Base-by-base conservation (phyloP, 306 rosid species). In the Cyclanthera cordifolia region DNA sequence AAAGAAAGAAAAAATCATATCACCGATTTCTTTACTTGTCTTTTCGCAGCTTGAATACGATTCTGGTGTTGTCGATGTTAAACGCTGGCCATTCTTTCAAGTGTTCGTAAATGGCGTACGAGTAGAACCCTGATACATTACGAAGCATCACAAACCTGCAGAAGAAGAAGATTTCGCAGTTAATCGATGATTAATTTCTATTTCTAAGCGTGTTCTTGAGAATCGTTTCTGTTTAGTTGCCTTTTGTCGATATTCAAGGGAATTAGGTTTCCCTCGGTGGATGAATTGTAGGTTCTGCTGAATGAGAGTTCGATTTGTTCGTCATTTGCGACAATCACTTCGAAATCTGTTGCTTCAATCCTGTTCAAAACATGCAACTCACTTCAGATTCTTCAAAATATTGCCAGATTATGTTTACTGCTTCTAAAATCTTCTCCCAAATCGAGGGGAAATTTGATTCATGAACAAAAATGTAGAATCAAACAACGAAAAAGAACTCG, bases 41-140 rank as follows among this genome's bases (percentile, higher is more conserved):
- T 83, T 88, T 93, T 77, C 96, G 80, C 51, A 85, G 98, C 84
- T 93, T 93, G 87, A 93, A 93, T 28, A 87, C 94, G 64, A 87
- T 78, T 79, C 98, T 89, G 71, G 98, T 89, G 80, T 93, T 91
- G 45, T 37, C 94, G 27, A 93, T 82, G 78, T 51, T 74, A 76
- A 93, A 89, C 65, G 81, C 94, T 30, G 96, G 95, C 96, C 98
- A 93, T 1, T 83, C 89, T 72, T 53, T 45, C 23, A 80, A 74
- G 80, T 93, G 98, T 61, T 93, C 98, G 67, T 87, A 93, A 56
- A 93, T 84, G 70, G 91, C 98, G 24, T 93, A 93, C 2, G 95
- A 47, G 79, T 93, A 93, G 79, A 93, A 86, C 52, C 98, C 98
- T 1, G 96, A 93, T 1, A 76, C 80, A 23, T 90, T 93, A 15